Conservation (phyloP, 257 asterid species). For the Lantana camara region DNA sequence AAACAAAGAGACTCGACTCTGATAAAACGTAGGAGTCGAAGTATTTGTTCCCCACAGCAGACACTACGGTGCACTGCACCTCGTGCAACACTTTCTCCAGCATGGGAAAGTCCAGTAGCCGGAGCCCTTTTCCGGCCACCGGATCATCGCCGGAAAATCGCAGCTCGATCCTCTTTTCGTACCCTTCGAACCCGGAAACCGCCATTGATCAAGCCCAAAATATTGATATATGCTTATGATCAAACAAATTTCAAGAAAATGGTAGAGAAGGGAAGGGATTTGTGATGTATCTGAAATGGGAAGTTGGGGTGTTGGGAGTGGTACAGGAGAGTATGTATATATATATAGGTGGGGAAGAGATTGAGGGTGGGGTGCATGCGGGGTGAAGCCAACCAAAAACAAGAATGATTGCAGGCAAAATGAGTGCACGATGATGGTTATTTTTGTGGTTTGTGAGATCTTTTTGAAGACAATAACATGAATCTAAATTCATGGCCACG, state of each 20-base stretch:
- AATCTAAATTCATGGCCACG: conserved; percentile 55
- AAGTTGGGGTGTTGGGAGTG: conserved; percentile 48
- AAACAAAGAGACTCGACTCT: conserved; percentile 82
- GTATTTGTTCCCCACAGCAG: conserved; percentile 73
- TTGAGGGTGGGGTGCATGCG: conserved; percentile 54
- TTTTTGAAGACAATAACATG: conserved; percentile 55
- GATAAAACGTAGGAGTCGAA: conserved; percentile 88
- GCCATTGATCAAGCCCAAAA: conserved; percentile 50
- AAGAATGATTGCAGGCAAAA: conserved; percentile 80
- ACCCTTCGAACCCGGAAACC: conserved; percentile 92
- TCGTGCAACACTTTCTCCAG: conserved; percentile 71
- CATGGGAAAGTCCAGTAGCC: conserved; percentile 54
- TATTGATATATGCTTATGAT: neutral
- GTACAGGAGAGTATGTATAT: conserved; percentile 63
- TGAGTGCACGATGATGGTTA: conserved; percentile 84
- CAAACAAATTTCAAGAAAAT: neutral
- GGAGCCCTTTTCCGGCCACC: conserved; percentile 58
- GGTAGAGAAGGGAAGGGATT: neutral
- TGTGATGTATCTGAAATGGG: neutral
- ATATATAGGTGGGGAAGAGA: conserved; percentile 37
- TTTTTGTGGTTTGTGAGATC: conserved; percentile 43
- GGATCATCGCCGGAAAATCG: conserved; percentile 80
- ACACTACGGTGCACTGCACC: conserved; percentile 94
- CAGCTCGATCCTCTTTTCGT: conserved; percentile 86
- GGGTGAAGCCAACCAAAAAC: conserved; percentile 76